Percentiles rank a stretch among this genome's conserved stretches.
Evolutionary conservation across 805 yeast species (phyloP).

Genomic region (Sugiyamaella smithiae): DNA sequence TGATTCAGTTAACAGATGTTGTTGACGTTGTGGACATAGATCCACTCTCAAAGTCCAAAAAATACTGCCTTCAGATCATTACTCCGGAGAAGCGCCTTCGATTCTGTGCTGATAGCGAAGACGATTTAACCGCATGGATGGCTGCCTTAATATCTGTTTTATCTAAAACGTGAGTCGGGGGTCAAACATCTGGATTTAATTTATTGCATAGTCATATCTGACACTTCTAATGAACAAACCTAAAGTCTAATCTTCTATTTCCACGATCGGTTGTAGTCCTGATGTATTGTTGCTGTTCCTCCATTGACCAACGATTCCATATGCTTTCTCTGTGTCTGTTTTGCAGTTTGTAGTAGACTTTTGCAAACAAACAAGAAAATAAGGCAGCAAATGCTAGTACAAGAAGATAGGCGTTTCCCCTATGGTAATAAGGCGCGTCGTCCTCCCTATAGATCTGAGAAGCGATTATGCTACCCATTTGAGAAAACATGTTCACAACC

Average conservation of each 20-base stretch:
- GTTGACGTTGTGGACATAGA: constrained; percentile 52
- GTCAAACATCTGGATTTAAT: background rate
- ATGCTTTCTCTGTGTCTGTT: constrained; percentile 36
- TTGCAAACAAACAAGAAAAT: constrained; percentile 22
- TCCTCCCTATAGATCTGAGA: constrained; percentile 54
- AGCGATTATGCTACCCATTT: constrained; percentile 52
- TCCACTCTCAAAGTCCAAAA: constrained; percentile 42
- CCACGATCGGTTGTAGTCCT: constrained; percentile 49
- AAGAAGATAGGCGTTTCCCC: constrained; percentile 46
- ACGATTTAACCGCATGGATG: constrained; percentile 48
- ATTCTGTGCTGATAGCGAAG: constrained; percentile 45
- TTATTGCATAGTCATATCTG: background rate
- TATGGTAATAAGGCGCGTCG: constrained; percentile 57
- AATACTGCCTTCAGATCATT: constrained; percentile 47
- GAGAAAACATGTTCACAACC: constrained; percentile 60
- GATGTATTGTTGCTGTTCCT: constrained; percentile 50
- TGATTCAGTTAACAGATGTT: constrained; percentile 37
- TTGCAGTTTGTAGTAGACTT: constrained; percentile 33
- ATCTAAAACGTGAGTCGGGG: background rate
- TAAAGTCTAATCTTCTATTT: constrained; percentile 54
- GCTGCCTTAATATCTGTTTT: constrained; percentile 40
- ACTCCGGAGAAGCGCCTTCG: constrained; percentile 45
- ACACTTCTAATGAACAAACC: constrained; percentile 32
- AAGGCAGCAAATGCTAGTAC: constrained; percentile 20
- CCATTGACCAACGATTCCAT: constrained; percentile 52